These are phyloP conservation scores for Blakeslea trispora DNA, from an alignment of 371 early-diverging fungal genomes.

Conservation along the genomic window DNA sequence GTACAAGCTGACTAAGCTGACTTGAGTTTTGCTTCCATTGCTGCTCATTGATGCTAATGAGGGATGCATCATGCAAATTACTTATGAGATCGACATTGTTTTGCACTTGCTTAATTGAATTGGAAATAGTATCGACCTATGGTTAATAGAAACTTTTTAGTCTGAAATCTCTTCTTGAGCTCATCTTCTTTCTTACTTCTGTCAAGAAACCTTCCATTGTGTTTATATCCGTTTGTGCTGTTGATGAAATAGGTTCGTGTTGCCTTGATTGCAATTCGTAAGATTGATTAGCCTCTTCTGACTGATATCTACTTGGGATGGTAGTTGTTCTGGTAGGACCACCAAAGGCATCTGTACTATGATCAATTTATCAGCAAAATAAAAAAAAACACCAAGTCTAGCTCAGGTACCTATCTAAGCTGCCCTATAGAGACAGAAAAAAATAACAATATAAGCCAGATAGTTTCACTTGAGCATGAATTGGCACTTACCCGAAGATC, in stretches of 20 bases:
- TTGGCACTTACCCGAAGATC: conserved; percentile 15
- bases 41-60: conserved; percentile 65
- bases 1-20: conserved; percentile 63
- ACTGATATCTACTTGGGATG: conserved; percentile 3
- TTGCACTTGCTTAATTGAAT: conserved; percentile 57
- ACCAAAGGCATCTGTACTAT: conserved; percentile 12
- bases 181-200: conserved; percentile 4
- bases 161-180: not conserved
- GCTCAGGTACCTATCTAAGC: conserved; percentile 10
- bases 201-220: conserved; percentile 28
- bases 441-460: not conserved
- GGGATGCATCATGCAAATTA: conserved; percentile 59
- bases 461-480: not conserved
- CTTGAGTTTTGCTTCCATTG: conserved; percentile 54
- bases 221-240: conserved; percentile 7
- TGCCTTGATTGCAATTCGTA: not conserved
- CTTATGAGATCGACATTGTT: conserved; percentile 61
- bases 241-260: not conserved
- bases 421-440: not conserved
- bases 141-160: conserved; percentile 4
- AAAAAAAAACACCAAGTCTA: not conserved
- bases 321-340: conserved; percentile 21
- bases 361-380: not conserved
- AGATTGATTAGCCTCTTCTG: not conserved
- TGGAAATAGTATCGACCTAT: conserved; percentile 62